Conservation (phyloP, 2,329 filamentous ascomycete genomes). For the Dothideomycetes sp. region DNA sequence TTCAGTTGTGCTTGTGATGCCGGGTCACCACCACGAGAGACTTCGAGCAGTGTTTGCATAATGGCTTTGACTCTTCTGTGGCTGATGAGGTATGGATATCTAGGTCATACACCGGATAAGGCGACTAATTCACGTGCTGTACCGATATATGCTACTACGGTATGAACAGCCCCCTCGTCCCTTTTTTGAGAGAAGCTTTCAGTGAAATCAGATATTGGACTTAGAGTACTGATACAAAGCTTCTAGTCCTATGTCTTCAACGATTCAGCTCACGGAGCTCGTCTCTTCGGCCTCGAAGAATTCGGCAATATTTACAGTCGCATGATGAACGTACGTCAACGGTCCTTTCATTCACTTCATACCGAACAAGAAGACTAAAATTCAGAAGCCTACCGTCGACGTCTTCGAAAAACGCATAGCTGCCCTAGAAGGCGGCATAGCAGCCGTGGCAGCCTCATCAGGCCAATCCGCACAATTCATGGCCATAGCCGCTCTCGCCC, state of each 20-base stretch:
- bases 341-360: not conserved
- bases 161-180: conserved; percentile 29
- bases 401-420: conserved; percentile 95
- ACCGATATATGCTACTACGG: conserved; percentile 88
- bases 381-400: conserved; percentile 74
- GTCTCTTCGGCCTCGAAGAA: conserved; percentile 93
- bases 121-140: conserved; percentile 81
- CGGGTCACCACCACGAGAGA: too few relatives aligned
- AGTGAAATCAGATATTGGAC: not conserved
- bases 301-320: conserved; percentile 97
- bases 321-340: conserved; percentile 70
- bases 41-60: too few relatives aligned
- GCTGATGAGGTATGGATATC: too few relatives aligned
- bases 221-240: not conserved
- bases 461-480: conserved; percentile 92
- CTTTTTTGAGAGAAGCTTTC: not conserved
- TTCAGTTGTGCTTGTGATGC: too few relatives aligned
- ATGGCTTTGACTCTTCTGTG: too few relatives aligned
- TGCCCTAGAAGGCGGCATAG: conserved; percentile 86
- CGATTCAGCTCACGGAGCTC: conserved; percentile 89
- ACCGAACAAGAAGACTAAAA: not conserved
- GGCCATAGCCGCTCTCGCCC: conserved; percentile 72
- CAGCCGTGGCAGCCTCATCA: conserved; percentile 73
- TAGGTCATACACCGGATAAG: conserved; percentile 61
- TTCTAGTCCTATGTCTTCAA: conserved; percentile 79